Percentiles rank a stretch among this genome's conserved stretches.
Conservation (phyloP, 768 basidiomycete genomes). For the Termitomyces sp. region DNA sequence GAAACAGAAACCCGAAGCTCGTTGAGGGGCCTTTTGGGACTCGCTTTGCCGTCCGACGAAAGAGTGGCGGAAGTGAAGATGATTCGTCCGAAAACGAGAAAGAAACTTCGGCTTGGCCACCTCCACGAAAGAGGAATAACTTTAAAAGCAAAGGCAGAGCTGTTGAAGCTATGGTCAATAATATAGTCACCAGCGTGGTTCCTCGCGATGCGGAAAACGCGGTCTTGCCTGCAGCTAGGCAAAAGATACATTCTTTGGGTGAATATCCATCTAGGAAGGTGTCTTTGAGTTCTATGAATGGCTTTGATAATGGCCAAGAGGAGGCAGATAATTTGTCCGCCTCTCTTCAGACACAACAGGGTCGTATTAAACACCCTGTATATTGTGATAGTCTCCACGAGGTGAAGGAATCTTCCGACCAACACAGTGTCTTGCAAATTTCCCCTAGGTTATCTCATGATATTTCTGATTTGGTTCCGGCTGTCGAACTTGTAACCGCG, state of each 20-base stretch:
- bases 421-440: neutral
- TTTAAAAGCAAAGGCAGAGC: slow-evolving; percentile 6
- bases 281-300: neutral
- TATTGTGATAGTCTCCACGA: neutral
- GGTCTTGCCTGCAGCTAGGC: neutral
- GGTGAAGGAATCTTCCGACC: neutral
- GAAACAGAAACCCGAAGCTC: slow-evolving; percentile 12
- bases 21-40: slow-evolving; percentile 26
- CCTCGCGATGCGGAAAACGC: neutral
- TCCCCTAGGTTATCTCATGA: neutral
- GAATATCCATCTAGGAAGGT: neutral
- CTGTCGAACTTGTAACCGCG: neutral
- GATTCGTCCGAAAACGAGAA: slow-evolving; percentile 14
- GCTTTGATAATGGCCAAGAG: neutral
- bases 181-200: neutral
- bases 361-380: neutral
- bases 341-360: neutral
- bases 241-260: neutral
- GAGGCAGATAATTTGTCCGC: neutral
- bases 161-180: neutral
- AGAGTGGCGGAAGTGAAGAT: neutral
- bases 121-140: slow-evolving; percentile 11
- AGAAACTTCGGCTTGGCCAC: slow-evolving; percentile 19
- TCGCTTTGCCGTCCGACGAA: slow-evolving; percentile 15
- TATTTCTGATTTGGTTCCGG: neutral